phyloP scores from a whole-genome alignment of 768 basidiomycete genomes.

The Suillus variegatus region DNA sequence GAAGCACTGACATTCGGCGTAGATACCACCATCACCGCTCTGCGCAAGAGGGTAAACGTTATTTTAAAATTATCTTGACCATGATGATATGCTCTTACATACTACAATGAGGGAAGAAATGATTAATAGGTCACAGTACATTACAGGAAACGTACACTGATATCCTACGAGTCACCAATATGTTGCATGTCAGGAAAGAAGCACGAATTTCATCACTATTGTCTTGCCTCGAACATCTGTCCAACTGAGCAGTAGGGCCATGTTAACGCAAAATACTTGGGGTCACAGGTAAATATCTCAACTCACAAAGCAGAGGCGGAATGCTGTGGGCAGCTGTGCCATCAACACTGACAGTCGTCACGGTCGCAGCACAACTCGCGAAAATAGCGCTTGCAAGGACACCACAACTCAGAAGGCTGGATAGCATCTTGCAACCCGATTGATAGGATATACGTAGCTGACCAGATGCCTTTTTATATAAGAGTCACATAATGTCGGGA shows the following conservation, averaged over 20 bases:
- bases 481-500: background rate
- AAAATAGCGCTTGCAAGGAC: slow-evolving; percentile 10
- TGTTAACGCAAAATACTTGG: background rate
- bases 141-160: slow-evolving; percentile 47
- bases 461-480: background rate
- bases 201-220: background rate
- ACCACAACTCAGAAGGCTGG: background rate
- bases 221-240: slow-evolving; percentile 59
- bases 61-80: slow-evolving; percentile 14
- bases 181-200: background rate
- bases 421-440: slow-evolving; percentile 17
- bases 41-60: slow-evolving; percentile 23
- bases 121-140: background rate
- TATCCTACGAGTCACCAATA: slow-evolving; percentile 43
- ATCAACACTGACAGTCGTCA: slow-evolving; percentile 41
- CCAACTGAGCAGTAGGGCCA: slow-evolving; percentile 38
- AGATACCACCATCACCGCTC: slow-evolving; percentile 73
- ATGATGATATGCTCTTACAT: slow-evolving; percentile 29
- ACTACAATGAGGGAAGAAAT: slow-evolving; percentile 23
- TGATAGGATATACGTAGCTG: background rate
- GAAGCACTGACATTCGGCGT: slow-evolving; percentile 51
- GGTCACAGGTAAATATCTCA: background rate
- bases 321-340: slow-evolving; percentile 52
- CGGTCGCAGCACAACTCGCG: slow-evolving; percentile 8
- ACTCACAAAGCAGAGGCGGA: slow-evolving; percentile 54